These are phyloP conservation scores for Clavulina sp. DNA, from an alignment of 768 basidiomycete species.

Conservation along the genomic window DNA sequence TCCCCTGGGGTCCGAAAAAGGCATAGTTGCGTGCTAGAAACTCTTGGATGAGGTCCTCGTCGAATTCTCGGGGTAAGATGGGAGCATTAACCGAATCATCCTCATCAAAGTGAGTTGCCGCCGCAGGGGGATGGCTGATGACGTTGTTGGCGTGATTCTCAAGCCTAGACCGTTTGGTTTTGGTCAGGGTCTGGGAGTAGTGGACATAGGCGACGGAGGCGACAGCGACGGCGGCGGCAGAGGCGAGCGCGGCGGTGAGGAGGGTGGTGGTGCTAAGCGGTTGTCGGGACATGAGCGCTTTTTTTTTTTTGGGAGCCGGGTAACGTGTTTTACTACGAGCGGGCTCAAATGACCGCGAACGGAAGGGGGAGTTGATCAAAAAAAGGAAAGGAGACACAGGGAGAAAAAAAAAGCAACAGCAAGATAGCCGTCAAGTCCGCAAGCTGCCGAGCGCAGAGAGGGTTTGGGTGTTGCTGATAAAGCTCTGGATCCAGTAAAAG, in stretches of 20 bases:
- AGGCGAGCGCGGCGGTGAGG: neutral
- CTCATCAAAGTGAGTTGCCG: no score
- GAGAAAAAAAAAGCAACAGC: neutral
- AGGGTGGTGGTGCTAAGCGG: no score
- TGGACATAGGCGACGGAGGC: neutral
- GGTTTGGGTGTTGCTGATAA: no score
- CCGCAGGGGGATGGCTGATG: neutral
- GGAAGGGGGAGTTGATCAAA: neutral
- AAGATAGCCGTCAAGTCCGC: neutral
- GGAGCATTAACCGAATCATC: neutral
- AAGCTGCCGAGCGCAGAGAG: neutral
- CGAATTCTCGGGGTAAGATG: conserved; percentile 22
- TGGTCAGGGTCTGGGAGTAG: neutral
- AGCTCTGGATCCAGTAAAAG: no score
- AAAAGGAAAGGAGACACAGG: neutral
- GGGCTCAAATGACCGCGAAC: neutral
- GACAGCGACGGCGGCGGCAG: neutral
- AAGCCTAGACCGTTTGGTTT: neutral
- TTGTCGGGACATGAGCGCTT: no score
- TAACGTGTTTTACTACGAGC: neutral
- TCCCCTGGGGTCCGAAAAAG: conserved; percentile 82
- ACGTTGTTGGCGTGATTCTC: neutral
- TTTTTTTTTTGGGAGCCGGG: no score
- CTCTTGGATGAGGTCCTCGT: conserved; percentile 72
- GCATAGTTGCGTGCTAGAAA: conserved; percentile 87